Conservation (phyloP, 2,329 filamentous ascomycete species). For the Claviceps sp. region DNA sequence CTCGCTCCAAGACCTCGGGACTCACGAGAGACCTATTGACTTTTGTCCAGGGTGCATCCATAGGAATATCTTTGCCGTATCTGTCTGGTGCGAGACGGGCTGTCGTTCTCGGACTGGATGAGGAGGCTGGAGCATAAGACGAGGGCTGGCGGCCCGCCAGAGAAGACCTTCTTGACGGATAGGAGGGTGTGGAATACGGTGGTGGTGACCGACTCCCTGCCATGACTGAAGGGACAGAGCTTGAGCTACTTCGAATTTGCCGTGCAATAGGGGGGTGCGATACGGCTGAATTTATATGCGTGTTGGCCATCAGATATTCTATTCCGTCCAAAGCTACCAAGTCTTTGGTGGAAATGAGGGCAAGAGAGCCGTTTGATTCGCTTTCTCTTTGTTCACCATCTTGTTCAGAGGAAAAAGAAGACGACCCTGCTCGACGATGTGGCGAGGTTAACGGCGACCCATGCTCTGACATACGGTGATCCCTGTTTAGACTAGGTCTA, state of each 20-base stretch:
- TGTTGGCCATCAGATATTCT: constrained; percentile 25
- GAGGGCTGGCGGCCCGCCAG: constrained; percentile 15
- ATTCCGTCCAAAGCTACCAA: constrained; percentile 35
- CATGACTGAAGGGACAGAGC: constrained; percentile 21
- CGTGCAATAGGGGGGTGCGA: constrained; percentile 26
- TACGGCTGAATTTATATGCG: constrained; percentile 23
- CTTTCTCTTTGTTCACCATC: constrained; percentile 12
- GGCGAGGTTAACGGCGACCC: constrained; percentile 16
- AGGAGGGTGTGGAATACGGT: constrained; percentile 11
- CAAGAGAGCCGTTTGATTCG: constrained; percentile 23
- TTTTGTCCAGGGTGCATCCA: constrained; percentile 45
- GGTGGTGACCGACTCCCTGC: constrained; percentile 12
- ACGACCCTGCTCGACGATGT: constrained; percentile 16
- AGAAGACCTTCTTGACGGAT: constrained; percentile 13
- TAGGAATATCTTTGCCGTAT: constrained; percentile 39
- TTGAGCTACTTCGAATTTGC: constrained; percentile 16
- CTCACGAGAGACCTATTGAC: constrained; percentile 40
- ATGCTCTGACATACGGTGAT: constrained; percentile 22
- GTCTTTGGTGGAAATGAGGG: constrained; percentile 41
- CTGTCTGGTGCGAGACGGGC: constrained; percentile 40
- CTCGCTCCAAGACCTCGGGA: constrained; percentile 38
- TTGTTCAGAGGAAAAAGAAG: constrained; percentile 22
- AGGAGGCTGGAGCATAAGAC: constrained; percentile 1
- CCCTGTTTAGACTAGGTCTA: constrained; percentile 24
- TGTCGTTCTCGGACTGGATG: constrained; percentile 17